Base-by-base conservation (phyloP, 2,329 filamentous ascomycete species). In the Arthrobotrys pseudoclavata region DNA sequence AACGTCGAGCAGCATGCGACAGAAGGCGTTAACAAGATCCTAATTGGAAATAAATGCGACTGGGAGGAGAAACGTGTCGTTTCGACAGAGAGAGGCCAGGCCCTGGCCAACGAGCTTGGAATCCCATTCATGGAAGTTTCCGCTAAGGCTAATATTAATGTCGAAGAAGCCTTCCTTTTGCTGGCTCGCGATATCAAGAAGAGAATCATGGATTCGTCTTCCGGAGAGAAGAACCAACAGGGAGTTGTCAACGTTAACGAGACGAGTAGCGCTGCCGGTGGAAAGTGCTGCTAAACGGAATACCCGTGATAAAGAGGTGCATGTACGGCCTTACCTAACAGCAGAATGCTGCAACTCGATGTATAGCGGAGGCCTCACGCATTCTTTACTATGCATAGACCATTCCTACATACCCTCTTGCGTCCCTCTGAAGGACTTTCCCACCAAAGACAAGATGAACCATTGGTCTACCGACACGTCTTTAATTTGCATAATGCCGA, bases 31-130 rank as follows among this genome's bases (percentile, higher is more conserved):
- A 97, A 98, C 90, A 99, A 98, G 88, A 98, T 99, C 83, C 89
- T 99, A 81, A 97, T 99, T 81, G 96, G 96, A 84, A 99, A 99
- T 89, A 99, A 99, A 87, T 99, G 96, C 86, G 96, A 99, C 86
- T 98, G 96, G 96, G 96, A 98, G 85, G 96, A 99, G 86, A 98
- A 98, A 88, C 91, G 96, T 81, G 94, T 92, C 69, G 92, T 99
- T 48, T 94, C 93, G 61, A 97, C 92, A 76, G 94, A 97, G 84
- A 91, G 94, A 83, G 96, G 96, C 82, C 94, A 99, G 85, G 91
- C 91, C 80, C 89, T 99, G 70, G 96, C 96, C 76, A 92, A 97
- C 85, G 96, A 98, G 85, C 91, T 99, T 78, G 94, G 94, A 83
- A 97, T 99, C 80, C 95, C 96, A 20, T 99, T 99, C 88, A 92